Base-by-base conservation (phyloP, 371 early-diverging fungal species). In the Nematocida ausubeli region DNA sequence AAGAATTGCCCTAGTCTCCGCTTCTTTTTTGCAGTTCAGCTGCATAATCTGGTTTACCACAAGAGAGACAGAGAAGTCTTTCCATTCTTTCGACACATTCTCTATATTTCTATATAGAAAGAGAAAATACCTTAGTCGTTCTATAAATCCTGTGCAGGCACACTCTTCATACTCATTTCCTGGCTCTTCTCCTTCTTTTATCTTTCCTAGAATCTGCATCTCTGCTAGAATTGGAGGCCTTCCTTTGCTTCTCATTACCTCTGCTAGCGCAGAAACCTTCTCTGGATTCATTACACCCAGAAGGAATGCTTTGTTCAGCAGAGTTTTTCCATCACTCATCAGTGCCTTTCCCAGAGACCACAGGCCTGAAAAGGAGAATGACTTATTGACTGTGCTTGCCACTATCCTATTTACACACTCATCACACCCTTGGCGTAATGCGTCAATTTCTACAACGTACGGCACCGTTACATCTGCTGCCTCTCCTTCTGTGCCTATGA, bases 321-420 rank as follows among this genome's bases (percentile, higher is more conserved):
- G 7, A n/a, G 12, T 24, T 2, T 32, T 26, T 19, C 3, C 4
- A 14, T 37, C 70, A 1, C 28, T 19, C 6, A 56, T 35, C 4
- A 42, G 14, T n/a, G 54, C 37, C 44, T 60, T 56, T 16, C 70
- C 70, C 1, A 70, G 26, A 4, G 56, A 16, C 70, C 70, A 70
- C 22, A 70, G 16, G 1, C 60, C 30, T 7, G 60, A 56, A 39
- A 70, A 9, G 2, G 47, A 39, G 54, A 70, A 70, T 12, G 19
- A 7, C 12, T 12, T 40, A n/a, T 58, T 7, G 0, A 34, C 22
- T 26, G 14, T 60, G 9, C 39, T 30, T 9, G n/a, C 16, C 14
- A 40, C 30, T 58, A 22, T 37, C 30, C 26, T 68, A 54, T 68
- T 55, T n/a, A 68, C 30, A 26, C 55, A n/a, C 26, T 9, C 32